Evolutionary conservation across 1,284 basidiomycete species (phyloP), one percentile per base, ranked within the genome.

Genomic region (Pseudozyma sp.): DNA sequence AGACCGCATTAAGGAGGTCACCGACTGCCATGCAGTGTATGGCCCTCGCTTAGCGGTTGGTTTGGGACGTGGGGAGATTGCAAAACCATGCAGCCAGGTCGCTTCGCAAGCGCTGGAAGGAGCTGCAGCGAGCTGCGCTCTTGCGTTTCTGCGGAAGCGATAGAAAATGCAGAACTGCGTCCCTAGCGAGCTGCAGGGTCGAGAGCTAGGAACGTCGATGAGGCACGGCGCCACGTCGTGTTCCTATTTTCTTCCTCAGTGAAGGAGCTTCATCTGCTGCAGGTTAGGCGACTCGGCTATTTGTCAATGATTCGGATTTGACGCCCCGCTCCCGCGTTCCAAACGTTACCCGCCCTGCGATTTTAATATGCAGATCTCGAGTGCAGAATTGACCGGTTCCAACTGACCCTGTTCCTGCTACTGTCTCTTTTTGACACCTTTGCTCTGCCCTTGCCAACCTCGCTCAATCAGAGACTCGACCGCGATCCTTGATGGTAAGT

Each of bases 401-500:
- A 31, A 35, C 56, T 58, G 49, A 58, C 56, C 17, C 54, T 46
- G 19, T 35, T 24, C 24, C 24, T 24, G 24, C 24, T 24, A 24
- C 24, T 24, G 24, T 24, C 24, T 24, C 24, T 24, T 24, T 24
- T 24, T 24, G 24, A 24, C 24, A 24, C 24, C 4, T 24, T 24
- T 24, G 24, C 24, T 24, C 24, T 24, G 24, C 24, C 24, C 24
- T 24, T 24, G 24, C 24, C 24, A 4, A 24, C 24, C 24, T 33
- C 17, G 34, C 7, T 7, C 17, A 30, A n/a, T 45, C 33, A 55
- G 57, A 50, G 14, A 60, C 57, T 24, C 61, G 62, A 0, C 61
- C 68, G 16, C 54, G 53, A 14, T 70, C 68, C 9, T 19, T 70
- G 24, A 65, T 70, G 67, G 67, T 69, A 60, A 49, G 66, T 58